Base-by-base conservation (phyloP, 2,329 filamentous ascomycete genomes). In the Onygenales sp. region DNA sequence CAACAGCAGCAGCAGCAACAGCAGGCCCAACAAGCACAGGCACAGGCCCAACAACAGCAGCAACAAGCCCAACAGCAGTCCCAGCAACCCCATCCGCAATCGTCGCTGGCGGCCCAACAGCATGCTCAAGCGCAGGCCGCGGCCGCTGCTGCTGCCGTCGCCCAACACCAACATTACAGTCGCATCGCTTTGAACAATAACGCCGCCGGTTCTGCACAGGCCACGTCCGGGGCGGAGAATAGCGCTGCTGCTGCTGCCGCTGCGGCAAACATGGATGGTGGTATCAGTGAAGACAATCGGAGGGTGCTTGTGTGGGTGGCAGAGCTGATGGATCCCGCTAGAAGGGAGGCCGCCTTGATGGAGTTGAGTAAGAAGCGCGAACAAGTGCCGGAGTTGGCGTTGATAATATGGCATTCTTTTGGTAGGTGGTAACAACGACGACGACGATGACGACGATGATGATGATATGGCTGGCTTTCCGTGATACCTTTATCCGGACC, bases 321-420 rank as follows among this genome's bases (percentile, higher is more conserved):
- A 52, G 91, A 96, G 69, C 79, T 96, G 54, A 80, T 97, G 66
- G 92, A 90, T 69, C 87, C 91, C 59, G 84, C 80, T 63, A 91
- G 90, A 32, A 82, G 93, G 58, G 93, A 97, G 75, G 85, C 89
- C 4, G 93, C 93, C 49, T 78, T 98, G 52, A 79, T 98, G 65
- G 93, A 98, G 72, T 79, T 98, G 50, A 97, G 92, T 75, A 98
- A 98, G 78, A 98, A 98, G 80, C 80, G 93, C 54, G 93, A 98
- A 73, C 93, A 97, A 72, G 93, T 98, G 13, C 92, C 93, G 0
- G 93, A 98, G 75, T 78, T 98, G 55, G 93, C 93, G 46, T 77
- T 98, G 63, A 95, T 98, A 57, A 78, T 98, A 57, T 98, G 93
- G 93, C 93, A 98, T 72, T 97, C 92, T 3, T 97, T 96, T 66